phyloP scores from a whole-genome alignment of 2,329 filamentous ascomycete species.

The Talaromyces sp. region DNA sequence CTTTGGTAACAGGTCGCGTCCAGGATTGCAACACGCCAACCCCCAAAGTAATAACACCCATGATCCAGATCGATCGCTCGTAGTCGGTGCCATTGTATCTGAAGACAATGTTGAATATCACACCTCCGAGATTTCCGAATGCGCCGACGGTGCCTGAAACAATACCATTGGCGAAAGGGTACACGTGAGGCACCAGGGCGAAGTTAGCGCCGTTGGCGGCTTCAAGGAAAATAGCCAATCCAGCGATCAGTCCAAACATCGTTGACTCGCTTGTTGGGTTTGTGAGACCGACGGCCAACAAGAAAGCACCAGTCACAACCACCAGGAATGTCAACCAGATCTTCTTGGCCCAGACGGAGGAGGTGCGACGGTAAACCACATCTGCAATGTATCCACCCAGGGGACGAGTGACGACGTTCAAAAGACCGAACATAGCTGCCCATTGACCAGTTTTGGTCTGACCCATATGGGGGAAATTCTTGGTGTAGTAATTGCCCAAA shows the following conservation, averaged over 20 bases:
- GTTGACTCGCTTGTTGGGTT: constrained; percentile 60
- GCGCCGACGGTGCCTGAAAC: constrained; percentile 77
- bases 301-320: constrained; percentile 56
- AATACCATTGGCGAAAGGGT: constrained; percentile 74
- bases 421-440: constrained; percentile 54
- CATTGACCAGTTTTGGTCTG: constrained; percentile 55
- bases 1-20: constrained; percentile 56
- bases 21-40: constrained; percentile 64
- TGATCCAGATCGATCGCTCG: constrained; percentile 71
- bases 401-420: constrained; percentile 49
- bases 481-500: constrained; percentile 56
- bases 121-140: constrained; percentile 76
- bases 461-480: constrained; percentile 53
- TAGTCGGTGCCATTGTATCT: constrained; percentile 68
- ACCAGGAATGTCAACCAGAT: constrained; percentile 55
- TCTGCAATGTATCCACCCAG: constrained; percentile 53
- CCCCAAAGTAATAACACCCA: constrained; percentile 69
- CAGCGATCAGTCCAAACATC: constrained; percentile 72
- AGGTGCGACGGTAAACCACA: constrained; percentile 50
- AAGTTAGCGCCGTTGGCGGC: constrained; percentile 85
- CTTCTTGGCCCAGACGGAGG: constrained; percentile 62
- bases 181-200: constrained; percentile 79
- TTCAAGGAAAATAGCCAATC: constrained; percentile 78
- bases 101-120: constrained; percentile 81
- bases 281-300: constrained; percentile 60